Conservation (phyloP, 2,329 filamentous ascomycete genomes). For the Claviceps spartinae region DNA sequence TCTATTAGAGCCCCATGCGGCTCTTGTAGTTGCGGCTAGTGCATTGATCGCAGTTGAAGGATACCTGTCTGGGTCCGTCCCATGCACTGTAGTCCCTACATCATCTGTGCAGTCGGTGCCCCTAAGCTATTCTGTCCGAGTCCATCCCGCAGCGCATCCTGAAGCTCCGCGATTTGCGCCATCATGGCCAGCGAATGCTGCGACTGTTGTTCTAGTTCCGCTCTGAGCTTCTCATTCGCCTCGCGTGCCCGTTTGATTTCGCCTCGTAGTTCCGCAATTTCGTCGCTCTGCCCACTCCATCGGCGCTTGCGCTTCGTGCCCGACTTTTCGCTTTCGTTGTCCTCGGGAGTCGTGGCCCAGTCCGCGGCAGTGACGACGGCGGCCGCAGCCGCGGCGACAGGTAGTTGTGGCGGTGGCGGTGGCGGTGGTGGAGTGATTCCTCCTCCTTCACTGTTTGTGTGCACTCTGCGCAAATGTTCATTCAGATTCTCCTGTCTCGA, state of each 20-base stretch:
- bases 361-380: conserved; percentile 12
- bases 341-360: conserved; percentile 26
- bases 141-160: conserved; percentile 26
- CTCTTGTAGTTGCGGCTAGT: not conserved
- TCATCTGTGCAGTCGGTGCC: conserved; percentile 29
- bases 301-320: conserved; percentile 35
- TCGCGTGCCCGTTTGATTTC: conserved; percentile 54
- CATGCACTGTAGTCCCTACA: conserved; percentile 13
- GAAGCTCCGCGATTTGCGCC: conserved; percentile 33
- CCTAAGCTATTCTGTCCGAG: conserved; percentile 18
- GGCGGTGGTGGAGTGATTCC: conserved; percentile 16
- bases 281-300: conserved; percentile 23
- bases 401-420: conserved; percentile 6
- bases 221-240: conserved; percentile 47
- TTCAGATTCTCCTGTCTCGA: conserved; percentile 88
- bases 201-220: conserved; percentile 34
- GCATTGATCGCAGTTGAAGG: not conserved
- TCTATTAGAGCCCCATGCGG: not conserved
- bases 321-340: conserved; percentile 32
- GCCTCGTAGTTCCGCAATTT: conserved; percentile 43
- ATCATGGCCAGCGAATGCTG: conserved; percentile 34
- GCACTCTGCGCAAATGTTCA: conserved; percentile 85
- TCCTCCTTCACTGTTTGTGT: conserved; percentile 37
- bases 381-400: not conserved
- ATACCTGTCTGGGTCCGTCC: not conserved